Conservation (phyloP, 345 rosid species). For the Psidium guajava region DNA sequence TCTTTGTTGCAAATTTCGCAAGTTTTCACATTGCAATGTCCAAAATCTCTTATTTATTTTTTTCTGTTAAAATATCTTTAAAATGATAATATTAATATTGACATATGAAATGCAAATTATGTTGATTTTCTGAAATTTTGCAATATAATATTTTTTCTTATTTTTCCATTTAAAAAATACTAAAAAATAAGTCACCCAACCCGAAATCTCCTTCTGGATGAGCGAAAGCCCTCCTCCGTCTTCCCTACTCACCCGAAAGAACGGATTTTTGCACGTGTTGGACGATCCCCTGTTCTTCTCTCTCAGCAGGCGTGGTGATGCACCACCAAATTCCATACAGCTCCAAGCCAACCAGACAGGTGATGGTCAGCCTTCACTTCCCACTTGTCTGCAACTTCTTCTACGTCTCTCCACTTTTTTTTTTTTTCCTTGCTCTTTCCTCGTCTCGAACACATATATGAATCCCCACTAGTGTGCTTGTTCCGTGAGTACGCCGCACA, state of each 20-base stretch:
- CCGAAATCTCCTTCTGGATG: neutral
- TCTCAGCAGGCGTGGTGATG: neutral
- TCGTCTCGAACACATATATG: neutral
- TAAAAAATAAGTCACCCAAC: neutral
- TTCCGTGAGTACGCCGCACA: neutral
- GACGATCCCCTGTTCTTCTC: neutral
- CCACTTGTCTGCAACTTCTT: neutral
- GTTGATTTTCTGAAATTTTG: neutral
- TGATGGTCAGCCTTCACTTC: neutral
- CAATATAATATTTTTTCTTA: neutral
- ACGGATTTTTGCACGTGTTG: neutral
- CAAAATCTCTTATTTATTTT: neutral
- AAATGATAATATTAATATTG: neutral
- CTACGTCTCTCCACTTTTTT: neutral
- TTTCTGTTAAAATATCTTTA: neutral
- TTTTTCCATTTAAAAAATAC: neutral
- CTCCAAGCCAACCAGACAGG: neutral
- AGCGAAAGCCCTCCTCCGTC: no score
- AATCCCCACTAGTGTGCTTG: neutral
- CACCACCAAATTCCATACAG: neutral
- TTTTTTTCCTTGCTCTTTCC: neutral
- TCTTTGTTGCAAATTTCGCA: neutral
- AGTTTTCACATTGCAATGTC: neutral
- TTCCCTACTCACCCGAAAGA: neutral
- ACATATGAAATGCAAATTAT: neutral